Evolutionary conservation across 1,284 basidiomycete species (phyloP).

Genomic region (Prillingera fragicola): DNA sequence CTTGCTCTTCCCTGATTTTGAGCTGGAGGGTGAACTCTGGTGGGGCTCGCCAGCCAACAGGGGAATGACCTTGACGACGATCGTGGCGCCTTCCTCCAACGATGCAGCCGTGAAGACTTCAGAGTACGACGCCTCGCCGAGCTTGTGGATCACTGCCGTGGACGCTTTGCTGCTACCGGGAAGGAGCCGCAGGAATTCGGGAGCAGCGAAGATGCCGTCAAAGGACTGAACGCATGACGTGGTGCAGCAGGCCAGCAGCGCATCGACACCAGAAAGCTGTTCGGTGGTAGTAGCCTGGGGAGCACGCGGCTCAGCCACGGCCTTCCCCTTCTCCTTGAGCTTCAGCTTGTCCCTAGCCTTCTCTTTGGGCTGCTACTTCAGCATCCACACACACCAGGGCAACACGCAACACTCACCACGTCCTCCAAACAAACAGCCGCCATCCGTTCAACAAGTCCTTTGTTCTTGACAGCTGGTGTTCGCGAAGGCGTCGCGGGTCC

Average conservation of each 20-base stretch:
- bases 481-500: background rate
- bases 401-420: background rate
- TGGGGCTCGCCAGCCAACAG: conserved; percentile 9
- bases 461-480: background rate
- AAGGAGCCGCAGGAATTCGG: conserved; percentile 5
- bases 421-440: too few species aligned
- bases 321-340: background rate
- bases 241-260: background rate
- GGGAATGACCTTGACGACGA: conserved; percentile 33
- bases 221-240: conserved; percentile 3
- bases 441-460: background rate
- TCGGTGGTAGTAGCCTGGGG: background rate
- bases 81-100: conserved; percentile 44
- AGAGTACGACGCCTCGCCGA: conserved; percentile 93
- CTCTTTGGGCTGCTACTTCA: background rate
- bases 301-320: background rate
- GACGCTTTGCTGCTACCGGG: background rate
- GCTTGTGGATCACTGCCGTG: conserved; percentile 57
- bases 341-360: background rate
- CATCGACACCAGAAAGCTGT: background rate
- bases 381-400: background rate
- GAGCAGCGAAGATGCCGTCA: conserved; percentile 5
- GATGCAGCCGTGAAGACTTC: conserved; percentile 81
- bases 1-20: conserved; percentile 18
- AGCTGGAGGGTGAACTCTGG: background rate